Percentiles rank a stretch among this genome's conserved stretches.
Conservation (phyloP, 202 grass and related monocot species). For the Cymbopogon flexuosus region DNA sequence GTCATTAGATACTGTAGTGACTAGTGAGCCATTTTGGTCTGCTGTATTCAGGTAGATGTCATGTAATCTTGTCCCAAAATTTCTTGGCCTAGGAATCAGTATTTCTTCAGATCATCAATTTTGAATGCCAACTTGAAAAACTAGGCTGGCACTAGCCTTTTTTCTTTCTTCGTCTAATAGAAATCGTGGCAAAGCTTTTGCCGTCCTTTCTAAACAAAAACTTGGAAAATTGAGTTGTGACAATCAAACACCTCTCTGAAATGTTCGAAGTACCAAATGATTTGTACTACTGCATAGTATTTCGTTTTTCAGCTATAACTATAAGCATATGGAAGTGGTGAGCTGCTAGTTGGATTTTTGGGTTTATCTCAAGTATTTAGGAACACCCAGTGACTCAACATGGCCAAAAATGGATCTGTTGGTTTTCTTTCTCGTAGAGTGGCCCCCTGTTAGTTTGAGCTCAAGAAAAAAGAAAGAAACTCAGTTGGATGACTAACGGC, state of each 20-base stretch:
- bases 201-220: too few species aligned
- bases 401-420: neutral
- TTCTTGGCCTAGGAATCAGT: conserved; percentile 27
- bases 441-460: neutral
- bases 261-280: conserved; percentile 20
- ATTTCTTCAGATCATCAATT: conserved; percentile 18
- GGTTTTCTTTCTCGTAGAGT: neutral
- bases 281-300: neutral
- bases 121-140: conserved; percentile 22
- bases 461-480: neutral
- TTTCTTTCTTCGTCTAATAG: too few species aligned
- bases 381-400: too few species aligned
- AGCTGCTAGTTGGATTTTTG: neutral
- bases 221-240: conserved; percentile 2
- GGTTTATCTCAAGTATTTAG: neutral
- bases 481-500: neutral
- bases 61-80: conserved; percentile 23
- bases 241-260: conserved; percentile 17
- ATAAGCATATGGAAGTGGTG: neutral
- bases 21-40: conserved; percentile 13
- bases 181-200: too few species aligned
- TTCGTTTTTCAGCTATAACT: neutral
- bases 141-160: too few species aligned
- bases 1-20: conserved; percentile 36
- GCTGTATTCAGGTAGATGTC: conserved; percentile 30